Evolutionary conservation across 129 eudicot species (phyloP).

Genomic region (Saposhnikovia divaricata): DNA sequence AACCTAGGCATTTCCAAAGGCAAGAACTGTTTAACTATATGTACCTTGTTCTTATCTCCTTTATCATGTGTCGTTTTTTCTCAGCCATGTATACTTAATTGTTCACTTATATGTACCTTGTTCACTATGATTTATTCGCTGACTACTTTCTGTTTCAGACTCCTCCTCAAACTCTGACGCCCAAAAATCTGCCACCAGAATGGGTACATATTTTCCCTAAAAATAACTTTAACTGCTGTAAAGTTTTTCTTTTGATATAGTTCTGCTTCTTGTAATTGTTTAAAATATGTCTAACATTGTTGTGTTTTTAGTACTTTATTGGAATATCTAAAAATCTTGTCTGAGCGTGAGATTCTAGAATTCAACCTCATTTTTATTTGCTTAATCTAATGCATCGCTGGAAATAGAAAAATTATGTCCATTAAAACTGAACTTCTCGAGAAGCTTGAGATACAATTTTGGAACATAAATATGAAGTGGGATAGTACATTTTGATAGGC

Average conservation of each 20-base stretch:
- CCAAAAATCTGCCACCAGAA: conserved; percentile 59
- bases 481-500: background rate
- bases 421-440: background rate
- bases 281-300: background rate
- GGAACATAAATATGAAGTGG: background rate
- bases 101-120: background rate
- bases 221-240: background rate
- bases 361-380: background rate
- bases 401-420: background rate
- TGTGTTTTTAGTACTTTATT: background rate
- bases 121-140: conserved; percentile 1
- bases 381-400: background rate
- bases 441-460: background rate
- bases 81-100: background rate
- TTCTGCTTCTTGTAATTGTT: background rate
- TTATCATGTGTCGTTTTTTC: background rate
- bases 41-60: background rate
- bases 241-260: background rate
- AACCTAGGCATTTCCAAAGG: background rate
- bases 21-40: background rate
- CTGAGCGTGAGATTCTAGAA: background rate
- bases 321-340: background rate
- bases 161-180: conserved; percentile 27
- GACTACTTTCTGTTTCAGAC: conserved; percentile 32
- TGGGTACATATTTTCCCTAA: conserved; percentile 54